Conservation (phyloP, 306 rosid genomes). For the Fragaria nilgerrensis region DNA sequence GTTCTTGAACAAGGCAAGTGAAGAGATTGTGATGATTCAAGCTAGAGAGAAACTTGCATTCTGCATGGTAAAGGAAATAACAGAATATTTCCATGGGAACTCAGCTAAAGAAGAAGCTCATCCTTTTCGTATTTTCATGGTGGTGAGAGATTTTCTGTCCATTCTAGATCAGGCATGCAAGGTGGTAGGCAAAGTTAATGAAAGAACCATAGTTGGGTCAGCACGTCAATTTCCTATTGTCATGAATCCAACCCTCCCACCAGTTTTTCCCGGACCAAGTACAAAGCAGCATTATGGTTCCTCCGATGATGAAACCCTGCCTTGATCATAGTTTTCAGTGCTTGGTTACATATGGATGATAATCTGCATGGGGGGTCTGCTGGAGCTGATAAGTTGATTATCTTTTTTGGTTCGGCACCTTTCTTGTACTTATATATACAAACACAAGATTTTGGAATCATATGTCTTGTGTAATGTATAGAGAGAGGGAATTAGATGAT, state of each 20-base stretch:
- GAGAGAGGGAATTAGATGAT: constrained; percentile 11
- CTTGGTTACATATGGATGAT: constrained; percentile 5
- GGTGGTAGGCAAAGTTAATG: constrained; percentile 74
- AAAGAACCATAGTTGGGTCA: constrained; percentile 67
- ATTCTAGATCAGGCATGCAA: constrained; percentile 79
- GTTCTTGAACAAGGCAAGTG: constrained; percentile 63
- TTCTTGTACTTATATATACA: constrained; percentile 9
- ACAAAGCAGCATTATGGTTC: constrained; percentile 47
- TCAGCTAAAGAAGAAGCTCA: constrained; percentile 89
- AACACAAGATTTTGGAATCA: constrained; percentile 23
- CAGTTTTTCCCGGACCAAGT: constrained; percentile 46
- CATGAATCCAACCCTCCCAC: constrained; percentile 30
- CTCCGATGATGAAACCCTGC: constrained; percentile 44
- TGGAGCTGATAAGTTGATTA: background rate
- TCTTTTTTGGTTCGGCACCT: background rate
- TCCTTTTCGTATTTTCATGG: constrained; percentile 68
- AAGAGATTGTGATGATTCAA: constrained; percentile 58
- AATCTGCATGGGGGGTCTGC: constrained; percentile 8
- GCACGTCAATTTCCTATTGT: constrained; percentile 43
- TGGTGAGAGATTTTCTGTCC: constrained; percentile 78
- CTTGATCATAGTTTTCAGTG: constrained; percentile 25
- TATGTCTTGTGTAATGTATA: constrained; percentile 22
- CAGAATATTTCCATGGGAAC: constrained; percentile 83
- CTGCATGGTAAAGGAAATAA: constrained; percentile 68
- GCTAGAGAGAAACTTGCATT: constrained; percentile 54